A percentile compares a stretch with the other conserved stretches of the same genome.
phyloP scores from a whole-genome alignment of 108 stramenopile species.

The Skeletonema tropicum region DNA sequence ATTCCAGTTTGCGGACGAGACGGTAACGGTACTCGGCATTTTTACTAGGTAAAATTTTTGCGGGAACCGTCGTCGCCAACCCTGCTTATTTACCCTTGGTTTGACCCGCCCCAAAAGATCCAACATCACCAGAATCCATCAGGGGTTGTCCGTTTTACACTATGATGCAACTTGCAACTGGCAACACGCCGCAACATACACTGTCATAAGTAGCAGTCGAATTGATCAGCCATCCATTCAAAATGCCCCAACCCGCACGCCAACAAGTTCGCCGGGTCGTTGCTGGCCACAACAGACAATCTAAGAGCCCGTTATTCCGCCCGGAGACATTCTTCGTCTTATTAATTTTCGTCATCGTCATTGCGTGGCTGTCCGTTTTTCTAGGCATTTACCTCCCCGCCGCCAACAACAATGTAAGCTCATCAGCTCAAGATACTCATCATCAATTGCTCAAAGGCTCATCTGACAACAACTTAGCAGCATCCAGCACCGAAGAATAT shows the following conservation, averaged over 20 bases:
- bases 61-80: too few species aligned
- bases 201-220: too few species aligned
- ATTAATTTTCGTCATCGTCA: not conserved
- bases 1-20: too few species aligned
- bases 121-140: too few species aligned
- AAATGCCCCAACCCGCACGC: conserved; percentile 14
- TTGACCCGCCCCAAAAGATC: too few species aligned
- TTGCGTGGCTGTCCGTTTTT: not conserved
- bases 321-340: not conserved
- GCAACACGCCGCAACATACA: too few species aligned
- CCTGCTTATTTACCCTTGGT: too few species aligned
- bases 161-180: too few species aligned
- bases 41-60: too few species aligned
- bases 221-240: not conserved
- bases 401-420: not conserved
- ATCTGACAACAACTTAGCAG: not conserved
- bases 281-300: not conserved
- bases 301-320: not conserved
- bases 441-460: not conserved
- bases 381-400: not conserved
- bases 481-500: not conserved
- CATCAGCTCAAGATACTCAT: conserved; percentile 7
- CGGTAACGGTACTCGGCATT: too few species aligned
- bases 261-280: conserved; percentile 2
- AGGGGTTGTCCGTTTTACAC: too few species aligned